Conservation (phyloP, 1,139 yeast genomes). For the Blastobotrys indianensis region DNA sequence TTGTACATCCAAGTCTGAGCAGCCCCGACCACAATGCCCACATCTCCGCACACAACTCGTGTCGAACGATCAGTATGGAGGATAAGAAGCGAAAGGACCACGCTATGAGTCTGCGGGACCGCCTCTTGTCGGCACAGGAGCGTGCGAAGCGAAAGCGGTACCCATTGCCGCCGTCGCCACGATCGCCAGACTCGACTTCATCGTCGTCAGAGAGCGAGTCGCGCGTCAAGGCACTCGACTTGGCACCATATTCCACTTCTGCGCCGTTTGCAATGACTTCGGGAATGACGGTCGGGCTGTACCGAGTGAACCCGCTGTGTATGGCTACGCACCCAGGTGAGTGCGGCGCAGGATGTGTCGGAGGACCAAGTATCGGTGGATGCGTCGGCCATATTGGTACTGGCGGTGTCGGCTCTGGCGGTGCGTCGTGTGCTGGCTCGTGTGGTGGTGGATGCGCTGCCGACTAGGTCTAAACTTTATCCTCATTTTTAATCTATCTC, state of each 20-base stretch:
- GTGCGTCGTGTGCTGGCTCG: not conserved
- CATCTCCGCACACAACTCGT: slow-evolving; percentile 2
- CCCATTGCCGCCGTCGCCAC: not conserved
- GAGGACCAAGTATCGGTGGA: not conserved
- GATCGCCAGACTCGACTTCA: not conserved
- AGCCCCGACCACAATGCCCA: not conserved
- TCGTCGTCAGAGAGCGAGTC: not conserved
- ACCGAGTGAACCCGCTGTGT: slow-evolving; percentile 6
- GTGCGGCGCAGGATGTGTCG: slow-evolving; percentile 4
- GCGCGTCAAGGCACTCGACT: slow-evolving; percentile 2
- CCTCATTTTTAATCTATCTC: not conserved
- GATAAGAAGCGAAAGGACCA: not conserved
- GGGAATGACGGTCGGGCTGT: slow-evolving; percentile 3
- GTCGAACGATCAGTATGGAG: slow-evolving; percentile 1
- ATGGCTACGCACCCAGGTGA: slow-evolving; percentile 7
- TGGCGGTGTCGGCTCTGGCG: slow-evolving; percentile 6
- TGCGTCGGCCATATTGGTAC: not conserved
- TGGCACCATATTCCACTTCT: slow-evolving; percentile 1
- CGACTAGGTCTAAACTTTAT: too few species aligned
- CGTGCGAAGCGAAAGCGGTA: slow-evolving; percentile 1
- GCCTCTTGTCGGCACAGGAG: not conserved
- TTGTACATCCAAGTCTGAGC: not conserved
- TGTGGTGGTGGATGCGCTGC: slow-evolving; percentile 6
- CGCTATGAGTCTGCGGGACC: not conserved
- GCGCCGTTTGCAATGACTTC: slow-evolving; percentile 6